Base-by-base conservation (phyloP, 78 protist genomes). In the Cyanophora paradoxa region DNA sequence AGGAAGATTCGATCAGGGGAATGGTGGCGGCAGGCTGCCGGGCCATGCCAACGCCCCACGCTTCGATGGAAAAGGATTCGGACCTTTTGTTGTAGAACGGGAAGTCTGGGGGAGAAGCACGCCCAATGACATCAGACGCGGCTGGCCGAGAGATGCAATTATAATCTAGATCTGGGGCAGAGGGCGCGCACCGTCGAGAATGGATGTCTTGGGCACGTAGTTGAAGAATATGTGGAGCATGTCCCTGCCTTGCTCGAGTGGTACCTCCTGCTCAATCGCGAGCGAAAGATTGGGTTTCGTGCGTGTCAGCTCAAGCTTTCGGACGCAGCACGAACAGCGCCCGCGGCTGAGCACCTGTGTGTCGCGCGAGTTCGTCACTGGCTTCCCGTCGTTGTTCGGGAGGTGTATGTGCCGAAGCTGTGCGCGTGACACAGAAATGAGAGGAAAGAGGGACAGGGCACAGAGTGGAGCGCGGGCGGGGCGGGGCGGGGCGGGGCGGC, bases 281-380 rank as follows among this genome's bases (percentile, higher is more conserved):
- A 20, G 56, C 4, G 28, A 48, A 14, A 19, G 56, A 6, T 17
- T 5, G 56, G n/a, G n/a, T n/a, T n/a, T n/a, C n/a, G n/a, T n/a
- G n/a, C n/a, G n/a, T n/a, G n/a, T n/a, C n/a, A n/a, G n/a, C n/a
- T n/a, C n/a, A n/a, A n/a, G n/a, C n/a, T n/a, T n/a, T n/a, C n/a
- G 56, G 56, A 19, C 28, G 56, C 6, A 20, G 56, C 2, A 20
- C 4, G 56, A 10, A 14, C 26, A 10, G 56, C 26, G 7, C 26
- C 26, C 28, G 56, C 7, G 56, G 56, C 4, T 8, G 56, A 48
- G 6, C 56, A 2, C 7, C 48, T 69, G 74, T 20, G 75, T 70
- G 65, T 76, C 81, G 33, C 81, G 81, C 13, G 42, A n/a, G 74
- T 70, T 76, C 26, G 81, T 69, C 31, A 69, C 63, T 8, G 61